phyloP scores from a whole-genome alignment of 306 rosid species.

The Bauhinia variegata region DNA sequence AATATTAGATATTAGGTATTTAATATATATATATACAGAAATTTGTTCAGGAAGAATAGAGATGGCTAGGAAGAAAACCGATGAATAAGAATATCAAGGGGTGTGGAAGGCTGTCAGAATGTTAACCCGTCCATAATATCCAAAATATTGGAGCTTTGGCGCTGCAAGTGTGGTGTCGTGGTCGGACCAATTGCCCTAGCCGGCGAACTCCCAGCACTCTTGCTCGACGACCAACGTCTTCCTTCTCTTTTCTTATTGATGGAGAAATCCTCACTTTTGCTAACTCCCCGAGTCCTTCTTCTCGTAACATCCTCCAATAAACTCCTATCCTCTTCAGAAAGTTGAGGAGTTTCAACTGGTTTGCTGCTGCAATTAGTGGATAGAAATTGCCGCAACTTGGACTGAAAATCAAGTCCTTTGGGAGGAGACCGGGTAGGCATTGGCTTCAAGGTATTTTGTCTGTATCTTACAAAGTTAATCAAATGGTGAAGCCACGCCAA shows the following conservation, averaged over 20 bases:
- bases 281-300: conserved; percentile 51
- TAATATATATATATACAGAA: conserved; percentile 25
- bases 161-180: conserved; percentile 30
- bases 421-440: conserved; percentile 62
- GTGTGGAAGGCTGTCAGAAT: conserved; percentile 17
- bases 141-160: conserved; percentile 37
- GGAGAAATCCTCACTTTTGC: conserved; percentile 66
- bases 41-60: too few species aligned
- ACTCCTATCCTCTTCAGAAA: conserved; percentile 58
- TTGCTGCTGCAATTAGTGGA: conserved; percentile 37
- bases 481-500: conserved; percentile 72
- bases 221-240: conserved; percentile 44
- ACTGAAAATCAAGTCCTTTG: conserved; percentile 61
- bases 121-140: conserved; percentile 71
- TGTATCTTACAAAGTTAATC: conserved; percentile 58
- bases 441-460: conserved; percentile 56
- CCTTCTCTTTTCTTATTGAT: conserved; percentile 41
- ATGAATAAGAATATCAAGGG: neutral
- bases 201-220: conserved; percentile 68
- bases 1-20: neutral
- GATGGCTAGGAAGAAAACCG: conserved; percentile 1
- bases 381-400: conserved; percentile 56
- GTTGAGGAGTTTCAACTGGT: too few species aligned
- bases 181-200: conserved; percentile 37
- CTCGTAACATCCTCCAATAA: conserved; percentile 61